Evolutionary conservation across 2,329 filamentous ascomycete genomes (phyloP), one percentile per base, ranked within the genome.

Genomic region (Ambrosiella beaveri): DNA sequence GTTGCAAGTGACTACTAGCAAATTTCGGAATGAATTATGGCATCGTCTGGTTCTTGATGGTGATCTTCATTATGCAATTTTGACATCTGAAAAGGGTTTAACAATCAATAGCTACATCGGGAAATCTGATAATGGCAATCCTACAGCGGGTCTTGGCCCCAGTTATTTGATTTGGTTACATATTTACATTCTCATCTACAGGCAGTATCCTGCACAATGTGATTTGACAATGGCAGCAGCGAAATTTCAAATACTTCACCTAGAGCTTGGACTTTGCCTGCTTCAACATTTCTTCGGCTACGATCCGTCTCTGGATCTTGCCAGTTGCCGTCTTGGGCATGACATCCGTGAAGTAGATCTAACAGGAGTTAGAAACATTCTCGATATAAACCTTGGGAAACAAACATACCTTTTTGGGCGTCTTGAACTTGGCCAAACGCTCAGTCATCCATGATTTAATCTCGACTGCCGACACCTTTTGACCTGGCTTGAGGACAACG

Each of bases 271-370:
- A 37, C 52, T 75, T 78, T 57, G 82, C 81, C 68, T 83, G 78
- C 74, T 86, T 86, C 69, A 84, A 74, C 86, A 94, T 91, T 37
- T 80, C 80, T 69, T 91, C 86, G 12, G 87, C 87, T n/a, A 94
- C 87, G 65, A 90, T 87, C 62, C 86, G 79, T 61, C 88, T 75
- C 71, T 94, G 88, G 60, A 94, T 85, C 75, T 94, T 94, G 58
- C 88, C 88, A 5, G 88, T 94, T n/a, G 88, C 87, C 3, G 88
- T 91, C 77, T 94, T 94, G 62, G 88, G 88, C 81, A 94, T 94
- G 63, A 84, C 73, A 59, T 88, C 78, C 40, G 87, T 87, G 65
- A 93, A 89, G 73, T 86, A 93, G 40, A 90, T 74, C 82, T 85
- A 59, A 19, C 44, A 64, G 39, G 38, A 12, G n/a, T 39, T 39